phyloP scores from a whole-genome alignment of 164 flowering plant genomes.

The Buxus sempervirens region DNA sequence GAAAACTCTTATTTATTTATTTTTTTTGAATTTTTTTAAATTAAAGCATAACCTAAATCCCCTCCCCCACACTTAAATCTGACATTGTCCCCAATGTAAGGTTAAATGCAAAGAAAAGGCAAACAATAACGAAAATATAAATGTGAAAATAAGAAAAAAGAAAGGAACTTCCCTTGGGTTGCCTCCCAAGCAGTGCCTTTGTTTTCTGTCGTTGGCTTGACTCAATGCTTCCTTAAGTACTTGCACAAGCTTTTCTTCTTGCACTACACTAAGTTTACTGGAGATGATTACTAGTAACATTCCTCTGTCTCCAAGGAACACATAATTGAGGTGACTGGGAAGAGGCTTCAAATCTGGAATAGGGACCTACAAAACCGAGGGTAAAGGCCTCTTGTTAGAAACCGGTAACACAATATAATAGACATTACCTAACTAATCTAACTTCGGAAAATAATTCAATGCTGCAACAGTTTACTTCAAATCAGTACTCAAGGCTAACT shows the following conservation, averaged over 20 bases:
- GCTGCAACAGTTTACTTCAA: not conserved
- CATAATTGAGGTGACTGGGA: not conserved
- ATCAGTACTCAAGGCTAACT: too few relatives aligned
- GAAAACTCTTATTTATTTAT: too few relatives aligned
- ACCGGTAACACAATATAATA: not conserved
- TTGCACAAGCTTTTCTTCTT: not conserved
- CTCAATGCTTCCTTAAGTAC: not conserved
- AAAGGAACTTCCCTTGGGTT: too few relatives aligned
- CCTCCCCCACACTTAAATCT: too few relatives aligned
- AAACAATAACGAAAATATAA: too few relatives aligned
- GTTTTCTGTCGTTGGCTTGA: too few relatives aligned
- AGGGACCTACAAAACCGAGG: not conserved
- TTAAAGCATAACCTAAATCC: too few relatives aligned
- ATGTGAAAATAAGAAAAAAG: too few relatives aligned
- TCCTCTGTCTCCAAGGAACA: not conserved
- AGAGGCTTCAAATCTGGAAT: not conserved
- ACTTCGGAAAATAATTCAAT: not conserved
- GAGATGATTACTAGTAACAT: not conserved
- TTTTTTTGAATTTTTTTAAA: too few relatives aligned
- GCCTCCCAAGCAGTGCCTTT: too few relatives aligned
- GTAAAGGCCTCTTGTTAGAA: not conserved
- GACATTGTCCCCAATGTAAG: too few relatives aligned
- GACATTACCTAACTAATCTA: not conserved
- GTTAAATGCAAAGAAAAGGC: too few relatives aligned
- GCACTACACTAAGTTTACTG: not conserved